A percentile compares a stretch with the other conserved stretches of the same genome.
phyloP scores from a whole-genome alignment of 169 alveolate genomes.

The Eimeria falciformis region DNA sequence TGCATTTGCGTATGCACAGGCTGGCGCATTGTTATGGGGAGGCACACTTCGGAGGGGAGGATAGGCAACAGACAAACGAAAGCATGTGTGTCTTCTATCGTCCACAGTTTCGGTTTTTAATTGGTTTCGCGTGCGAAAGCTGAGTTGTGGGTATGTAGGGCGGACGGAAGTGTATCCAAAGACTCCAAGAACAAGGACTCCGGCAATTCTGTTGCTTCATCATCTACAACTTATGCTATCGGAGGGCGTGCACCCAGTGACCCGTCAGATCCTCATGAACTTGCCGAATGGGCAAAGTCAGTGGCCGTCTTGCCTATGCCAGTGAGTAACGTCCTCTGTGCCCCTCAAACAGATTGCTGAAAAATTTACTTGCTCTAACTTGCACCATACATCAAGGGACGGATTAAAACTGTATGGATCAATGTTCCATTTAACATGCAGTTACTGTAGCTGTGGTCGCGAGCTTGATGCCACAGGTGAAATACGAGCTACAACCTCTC shows the following conservation, averaged over 20 bases:
- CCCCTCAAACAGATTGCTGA: not conserved
- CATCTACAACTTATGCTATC: constrained; percentile 14
- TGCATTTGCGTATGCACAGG: not conserved
- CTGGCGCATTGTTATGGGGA: too few species aligned
- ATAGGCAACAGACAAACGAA: too few species aligned
- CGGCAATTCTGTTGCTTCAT: not conserved
- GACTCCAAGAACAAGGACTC: not conserved
- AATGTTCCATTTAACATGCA: not conserved
- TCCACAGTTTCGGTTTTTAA: too few species aligned
- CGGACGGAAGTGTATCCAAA: not conserved
- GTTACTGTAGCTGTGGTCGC: not conserved
- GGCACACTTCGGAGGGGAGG: too few species aligned
- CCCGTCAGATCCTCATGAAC: constrained; percentile 40
- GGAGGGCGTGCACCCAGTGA: constrained; percentile 76
- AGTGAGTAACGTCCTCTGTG: constrained; percentile 6
- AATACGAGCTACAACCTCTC: constrained; percentile 28
- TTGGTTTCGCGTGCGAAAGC: too few species aligned
- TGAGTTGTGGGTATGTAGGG: constrained; percentile 2
- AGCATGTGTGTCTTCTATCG: too few species aligned
- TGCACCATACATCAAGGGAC: not conserved
- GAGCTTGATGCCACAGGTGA: constrained; percentile 4
- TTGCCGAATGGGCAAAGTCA: constrained; percentile 61
- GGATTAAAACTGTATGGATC: not conserved
- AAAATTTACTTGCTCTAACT: not conserved
- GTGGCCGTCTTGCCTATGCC: constrained; percentile 77